Evolutionary conservation across 345 rosid species (phyloP).

Genomic region (Linum lewisii): DNA sequence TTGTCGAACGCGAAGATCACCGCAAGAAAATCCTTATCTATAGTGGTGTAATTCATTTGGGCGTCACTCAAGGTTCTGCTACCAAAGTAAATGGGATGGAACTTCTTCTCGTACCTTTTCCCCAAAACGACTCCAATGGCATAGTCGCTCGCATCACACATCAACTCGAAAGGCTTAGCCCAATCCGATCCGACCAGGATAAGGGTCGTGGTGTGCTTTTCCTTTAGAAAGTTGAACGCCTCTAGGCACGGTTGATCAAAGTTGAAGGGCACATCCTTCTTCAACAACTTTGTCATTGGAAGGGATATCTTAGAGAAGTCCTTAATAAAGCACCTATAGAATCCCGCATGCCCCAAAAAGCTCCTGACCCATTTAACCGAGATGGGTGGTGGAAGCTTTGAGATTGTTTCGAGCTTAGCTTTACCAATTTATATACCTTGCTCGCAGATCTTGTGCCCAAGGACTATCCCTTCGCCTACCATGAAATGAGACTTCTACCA

Average conservation of each 20-base stretch:
- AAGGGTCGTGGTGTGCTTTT: background rate
- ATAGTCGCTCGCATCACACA: no score
- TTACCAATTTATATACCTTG: background rate
- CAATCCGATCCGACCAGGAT: background rate
- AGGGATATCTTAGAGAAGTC: no score
- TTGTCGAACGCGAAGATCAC: background rate
- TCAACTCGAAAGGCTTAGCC: no score
- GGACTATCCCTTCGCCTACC: background rate
- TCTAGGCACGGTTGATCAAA: background rate
- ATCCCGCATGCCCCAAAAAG: background rate
- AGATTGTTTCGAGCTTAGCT: background rate
- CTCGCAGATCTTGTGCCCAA: background rate
- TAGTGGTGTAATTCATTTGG: no score
- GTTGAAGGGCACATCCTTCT: no score
- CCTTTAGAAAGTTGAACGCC: background rate
- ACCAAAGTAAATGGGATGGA: no score
- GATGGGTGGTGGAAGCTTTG: background rate
- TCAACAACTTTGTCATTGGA: no score
- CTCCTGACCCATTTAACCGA: background rate
- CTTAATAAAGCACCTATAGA: no score
- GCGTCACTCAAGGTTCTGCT: background rate
- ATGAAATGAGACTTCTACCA: background rate
- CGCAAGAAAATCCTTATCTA: background rate
- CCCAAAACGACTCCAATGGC: background rate
- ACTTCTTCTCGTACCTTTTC: background rate